These are phyloP conservation scores for Decorospora gaudefroyi DNA, from an alignment of 2,329 filamentous ascomycete genomes.

Conservation along the genomic window DNA sequence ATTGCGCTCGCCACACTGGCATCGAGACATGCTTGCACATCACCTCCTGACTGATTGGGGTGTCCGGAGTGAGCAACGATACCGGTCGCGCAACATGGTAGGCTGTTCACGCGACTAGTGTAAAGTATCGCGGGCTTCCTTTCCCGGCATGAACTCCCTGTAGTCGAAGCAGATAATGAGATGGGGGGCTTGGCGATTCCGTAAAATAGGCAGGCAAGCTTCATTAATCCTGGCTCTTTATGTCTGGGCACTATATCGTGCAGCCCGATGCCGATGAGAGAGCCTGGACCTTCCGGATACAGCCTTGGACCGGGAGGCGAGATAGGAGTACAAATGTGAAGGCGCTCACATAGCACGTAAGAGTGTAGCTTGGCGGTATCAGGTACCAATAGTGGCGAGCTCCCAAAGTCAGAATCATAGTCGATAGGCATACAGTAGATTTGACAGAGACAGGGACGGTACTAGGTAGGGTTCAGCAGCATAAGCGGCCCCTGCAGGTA, in stretches of 20 bases:
- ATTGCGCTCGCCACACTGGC: slow-evolving; percentile 3
- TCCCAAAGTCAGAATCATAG: not conserved
- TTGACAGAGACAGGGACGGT: not conserved
- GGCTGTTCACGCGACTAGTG: slow-evolving; percentile 12
- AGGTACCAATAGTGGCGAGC: not conserved
- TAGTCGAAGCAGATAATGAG: slow-evolving; percentile 9
- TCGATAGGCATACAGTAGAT: not conserved
- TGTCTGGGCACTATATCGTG: slow-evolving; percentile 24
- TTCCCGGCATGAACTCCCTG: slow-evolving; percentile 13
- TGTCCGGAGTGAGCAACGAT: slow-evolving; percentile 3
- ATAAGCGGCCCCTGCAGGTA: slow-evolving; percentile 21
- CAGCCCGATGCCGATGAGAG: slow-evolving; percentile 10
- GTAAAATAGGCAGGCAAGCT: slow-evolving; percentile 27
- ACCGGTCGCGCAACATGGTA: slow-evolving; percentile 10
- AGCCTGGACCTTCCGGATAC: slow-evolving; percentile 24
- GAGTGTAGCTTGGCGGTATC: not conserved
- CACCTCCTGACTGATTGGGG: slow-evolving; percentile 1
- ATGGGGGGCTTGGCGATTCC: slow-evolving; percentile 21
- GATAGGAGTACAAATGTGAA: slow-evolving; percentile 10
- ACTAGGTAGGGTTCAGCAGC: slow-evolving; percentile 4
- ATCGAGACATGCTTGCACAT: slow-evolving; percentile 3
- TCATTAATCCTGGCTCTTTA: slow-evolving; percentile 9
- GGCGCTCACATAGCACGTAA: slow-evolving; percentile 8
- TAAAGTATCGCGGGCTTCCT: slow-evolving; percentile 18
- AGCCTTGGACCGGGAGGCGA: slow-evolving; percentile 13